Conservation (phyloP, 225 moss, liverwort and hornwort genomes). For the Anthoceros angustus region DNA sequence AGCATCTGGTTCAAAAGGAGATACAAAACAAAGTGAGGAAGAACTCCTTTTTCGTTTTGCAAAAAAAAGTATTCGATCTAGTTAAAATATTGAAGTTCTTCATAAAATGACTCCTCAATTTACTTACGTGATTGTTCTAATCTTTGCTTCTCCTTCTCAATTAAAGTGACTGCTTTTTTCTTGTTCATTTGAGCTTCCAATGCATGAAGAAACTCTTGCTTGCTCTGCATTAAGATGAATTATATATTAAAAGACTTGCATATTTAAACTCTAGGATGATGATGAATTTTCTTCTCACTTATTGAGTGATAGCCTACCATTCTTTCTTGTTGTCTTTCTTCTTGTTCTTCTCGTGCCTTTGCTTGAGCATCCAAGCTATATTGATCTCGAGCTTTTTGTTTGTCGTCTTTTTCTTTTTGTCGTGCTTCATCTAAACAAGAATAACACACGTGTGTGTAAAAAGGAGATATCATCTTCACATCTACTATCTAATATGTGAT, state of each 20-base stretch:
- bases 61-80: no score
- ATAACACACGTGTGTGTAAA: not conserved
- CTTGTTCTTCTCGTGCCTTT: not conserved
- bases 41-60: not conserved
- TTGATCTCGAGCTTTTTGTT: conserved; percentile 4
- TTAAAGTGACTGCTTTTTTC: not conserved
- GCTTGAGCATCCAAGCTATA: not conserved
- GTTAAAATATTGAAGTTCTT: no score
- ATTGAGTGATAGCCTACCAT: not conserved
- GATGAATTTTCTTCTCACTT: no score
- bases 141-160: not conserved
- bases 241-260: no score
- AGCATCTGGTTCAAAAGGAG: not conserved
- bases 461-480: not conserved
- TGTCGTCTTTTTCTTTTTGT: conserved; percentile 21
- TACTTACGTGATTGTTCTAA: not conserved
- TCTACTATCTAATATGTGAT: not conserved
- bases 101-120: not conserved
- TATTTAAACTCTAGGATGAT: no score
- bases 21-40: not conserved
- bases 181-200: conserved; percentile 5
- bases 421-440: conserved; percentile 19
- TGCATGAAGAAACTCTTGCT: conserved; percentile 1
- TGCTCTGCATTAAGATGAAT: not conserved
- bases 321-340: not conserved